Evolutionary conservation across 139 green algal species (phyloP).

Genomic region (Dunaliella primolecta): DNA sequence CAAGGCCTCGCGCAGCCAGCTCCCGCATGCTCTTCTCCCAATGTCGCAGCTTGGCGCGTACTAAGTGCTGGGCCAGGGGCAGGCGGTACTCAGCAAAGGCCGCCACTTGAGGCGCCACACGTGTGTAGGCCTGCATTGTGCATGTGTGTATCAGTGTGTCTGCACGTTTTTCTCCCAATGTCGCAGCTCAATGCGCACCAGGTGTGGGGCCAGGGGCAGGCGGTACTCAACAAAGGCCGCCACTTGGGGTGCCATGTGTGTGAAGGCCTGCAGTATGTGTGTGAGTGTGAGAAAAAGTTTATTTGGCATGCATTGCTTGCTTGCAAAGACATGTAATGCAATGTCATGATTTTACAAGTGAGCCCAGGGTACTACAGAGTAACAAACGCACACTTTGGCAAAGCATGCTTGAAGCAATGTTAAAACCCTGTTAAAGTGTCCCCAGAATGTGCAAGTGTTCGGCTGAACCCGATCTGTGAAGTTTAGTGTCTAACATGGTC

Average conservation of each 20-base stretch:
- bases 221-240: conserved; percentile 63
- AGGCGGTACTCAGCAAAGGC: conserved; percentile 59
- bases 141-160: conserved; percentile 11
- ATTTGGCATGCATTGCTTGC: no score
- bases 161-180: conserved; percentile 83
- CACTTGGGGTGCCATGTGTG: conserved; percentile 55
- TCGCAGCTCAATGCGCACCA: conserved; percentile 77
- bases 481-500: no score
- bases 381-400: no score
- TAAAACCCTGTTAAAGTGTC: no score
- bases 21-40: conserved; percentile 85
- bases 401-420: no score
- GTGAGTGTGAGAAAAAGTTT: conserved; percentile 14
- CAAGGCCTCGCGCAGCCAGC: conserved; percentile 73
- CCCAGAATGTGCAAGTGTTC: no score
- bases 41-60: conserved; percentile 81
- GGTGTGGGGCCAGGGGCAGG: conserved; percentile 62
- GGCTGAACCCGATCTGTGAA: no score
- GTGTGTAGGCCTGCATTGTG: conserved; percentile 56
- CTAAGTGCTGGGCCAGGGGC: conserved; percentile 71
- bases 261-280: conserved; percentile 54
- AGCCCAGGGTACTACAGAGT: no score
- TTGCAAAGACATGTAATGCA: no score
- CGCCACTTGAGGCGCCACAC: conserved; percentile 61
- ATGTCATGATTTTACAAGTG: no score